These are phyloP conservation scores for Lachancea waltii DNA, from an alignment of 805 yeast genomes.

Conservation along the genomic window DNA sequence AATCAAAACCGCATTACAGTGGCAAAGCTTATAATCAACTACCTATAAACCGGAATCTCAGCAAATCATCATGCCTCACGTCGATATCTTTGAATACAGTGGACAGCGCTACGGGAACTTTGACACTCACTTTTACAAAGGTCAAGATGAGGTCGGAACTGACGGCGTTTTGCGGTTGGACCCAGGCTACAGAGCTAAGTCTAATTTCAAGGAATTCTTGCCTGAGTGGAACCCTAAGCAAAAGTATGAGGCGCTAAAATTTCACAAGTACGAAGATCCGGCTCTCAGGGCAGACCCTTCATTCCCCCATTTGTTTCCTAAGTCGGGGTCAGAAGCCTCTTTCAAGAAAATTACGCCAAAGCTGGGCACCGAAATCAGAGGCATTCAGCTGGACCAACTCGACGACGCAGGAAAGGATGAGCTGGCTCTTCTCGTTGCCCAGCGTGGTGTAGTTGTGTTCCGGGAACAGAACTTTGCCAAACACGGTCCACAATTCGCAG, in stretches of 20 bases:
- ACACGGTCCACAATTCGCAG: conserved; percentile 42
- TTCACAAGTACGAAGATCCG: conserved; percentile 18
- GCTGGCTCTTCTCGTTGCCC: conserved; percentile 60
- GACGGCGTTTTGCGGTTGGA: conserved; percentile 24
- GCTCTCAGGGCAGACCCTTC: conserved; percentile 19
- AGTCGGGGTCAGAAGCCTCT: conserved; percentile 19
- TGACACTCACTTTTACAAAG: conserved; percentile 21
- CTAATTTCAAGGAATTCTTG: conserved; percentile 27
- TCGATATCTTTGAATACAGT: too few relatives aligned
- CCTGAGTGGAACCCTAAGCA: conserved; percentile 27
- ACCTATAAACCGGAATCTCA: too few relatives aligned
- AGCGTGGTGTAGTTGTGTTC: conserved; percentile 62
- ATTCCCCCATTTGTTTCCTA: conserved; percentile 23
- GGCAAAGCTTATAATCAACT: too few relatives aligned
- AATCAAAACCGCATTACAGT: too few relatives aligned
- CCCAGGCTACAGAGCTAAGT: conserved; percentile 16
- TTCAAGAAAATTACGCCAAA: conserved; percentile 53
- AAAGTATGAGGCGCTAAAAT: conserved; percentile 15
- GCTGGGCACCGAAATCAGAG: conserved; percentile 58
- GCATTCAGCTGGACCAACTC: conserved; percentile 53
- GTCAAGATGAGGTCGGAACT: conserved; percentile 26
- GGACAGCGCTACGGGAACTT: conserved; percentile 33
- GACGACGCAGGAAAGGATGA: conserved; percentile 55
- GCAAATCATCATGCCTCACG: not conserved
- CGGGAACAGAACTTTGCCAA: conserved; percentile 60